Base-by-base conservation (phyloP, 176 grass and related monocot species). In the Hsuehochloa calcarea region DNA sequence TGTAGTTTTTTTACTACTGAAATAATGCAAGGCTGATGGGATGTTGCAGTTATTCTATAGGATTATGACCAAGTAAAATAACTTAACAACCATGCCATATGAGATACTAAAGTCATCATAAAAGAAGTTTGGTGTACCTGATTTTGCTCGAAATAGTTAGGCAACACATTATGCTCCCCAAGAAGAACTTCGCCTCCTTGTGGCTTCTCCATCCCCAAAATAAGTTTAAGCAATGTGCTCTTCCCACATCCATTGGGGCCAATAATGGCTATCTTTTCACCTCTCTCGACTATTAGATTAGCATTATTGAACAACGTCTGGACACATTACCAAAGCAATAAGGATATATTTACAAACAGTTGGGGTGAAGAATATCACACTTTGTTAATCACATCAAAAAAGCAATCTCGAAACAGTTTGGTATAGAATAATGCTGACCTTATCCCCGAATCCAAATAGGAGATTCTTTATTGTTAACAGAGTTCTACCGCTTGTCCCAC, bases 101-200 rank as follows among this genome's bases (percentile, higher is more conserved):
- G 65, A 75, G 17, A 25, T 60, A 88, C 60, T 51, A 77, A 70
- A 52, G 16, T 59, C 37, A 59, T 76, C 43, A 14, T 76, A 66
- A 27, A 25, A 71, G 58, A 43, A 68, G 14, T 67, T 66, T 47
- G 10, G 10, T 29, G 25, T 84, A 99, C 96, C 96, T 99, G 96
- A 86, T 99, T 99, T 79, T 99, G 96, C 92, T 99, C 96, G 8
- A 96, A 99, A 81, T 96, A 99, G 88, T 99, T 99, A 3, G 96
- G 96, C 66, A 93, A 87, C 52, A 99, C 91, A 86, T 96, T 99
- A 77, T 99, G 87, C 64, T 99, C 96, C 31, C 96, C 96, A 84
- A 96, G 93, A 67, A 94, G 68, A 58, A 96, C 86, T 87, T 96
- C 93, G 20, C 96, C 96, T 31, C 62, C 88, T 61, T 79, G 90